phyloP scores from a whole-genome alignment of 176 grass and related monocot genomes.

The Microstegium vimineum region DNA sequence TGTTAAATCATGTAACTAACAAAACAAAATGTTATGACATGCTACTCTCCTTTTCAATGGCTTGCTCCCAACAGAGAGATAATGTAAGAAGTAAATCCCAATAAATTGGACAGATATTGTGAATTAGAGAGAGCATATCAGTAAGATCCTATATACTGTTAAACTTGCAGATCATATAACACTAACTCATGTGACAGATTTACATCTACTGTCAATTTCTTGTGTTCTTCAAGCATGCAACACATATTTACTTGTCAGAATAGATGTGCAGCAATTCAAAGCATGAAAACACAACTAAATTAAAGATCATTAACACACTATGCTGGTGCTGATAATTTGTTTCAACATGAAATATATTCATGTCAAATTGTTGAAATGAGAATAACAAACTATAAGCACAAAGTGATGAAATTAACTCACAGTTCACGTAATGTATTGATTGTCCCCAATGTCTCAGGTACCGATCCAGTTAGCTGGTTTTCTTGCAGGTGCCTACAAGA shows the following conservation, averaged over 20 bases:
- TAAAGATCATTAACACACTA: background rate
- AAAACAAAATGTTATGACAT: background rate
- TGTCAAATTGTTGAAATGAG: background rate
- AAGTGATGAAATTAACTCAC: slow-evolving; percentile 52
- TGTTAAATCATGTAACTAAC: background rate
- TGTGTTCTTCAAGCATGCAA: background rate
- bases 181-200: background rate
- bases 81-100: background rate
- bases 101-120: slow-evolving; percentile 1
- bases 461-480: slow-evolving; percentile 61
- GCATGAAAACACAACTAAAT: background rate
- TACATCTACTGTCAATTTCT: background rate
- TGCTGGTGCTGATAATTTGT: background rate
- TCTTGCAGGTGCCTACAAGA: slow-evolving; percentile 76
- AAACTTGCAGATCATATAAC: background rate
- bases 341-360: background rate
- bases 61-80: background rate
- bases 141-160: background rate
- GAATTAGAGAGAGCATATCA: background rate
- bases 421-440: slow-evolving; percentile 48
- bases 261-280: background rate
- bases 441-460: slow-evolving; percentile 55
- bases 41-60: background rate
- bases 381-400: slow-evolving; percentile 16
- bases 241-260: background rate